These are phyloP conservation scores for Babesia ovata DNA, from an alignment of 169 alveolate genomes.

Conservation along the genomic window DNA sequence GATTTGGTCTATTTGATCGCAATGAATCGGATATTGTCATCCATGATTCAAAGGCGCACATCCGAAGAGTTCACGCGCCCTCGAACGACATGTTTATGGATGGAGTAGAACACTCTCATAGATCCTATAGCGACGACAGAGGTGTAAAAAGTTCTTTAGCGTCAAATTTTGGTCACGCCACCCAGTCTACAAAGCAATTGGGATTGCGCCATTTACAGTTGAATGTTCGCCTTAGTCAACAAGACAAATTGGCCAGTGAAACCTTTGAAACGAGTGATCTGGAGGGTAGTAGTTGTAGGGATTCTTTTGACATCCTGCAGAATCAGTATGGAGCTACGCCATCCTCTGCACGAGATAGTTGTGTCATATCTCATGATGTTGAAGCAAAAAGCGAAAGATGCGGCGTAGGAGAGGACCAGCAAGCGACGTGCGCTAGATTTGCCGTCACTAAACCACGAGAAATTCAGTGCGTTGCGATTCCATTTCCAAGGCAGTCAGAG, in stretches of 20 bases:
- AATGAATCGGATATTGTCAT: not conserved
- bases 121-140: not conserved
- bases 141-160: not conserved
- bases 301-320: not conserved
- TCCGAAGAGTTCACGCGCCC: not conserved
- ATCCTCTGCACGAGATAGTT: too few relatives aligned
- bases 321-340: not conserved
- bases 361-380: too few relatives aligned
- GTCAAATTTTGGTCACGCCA: not conserved
- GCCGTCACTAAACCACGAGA: too few relatives aligned
- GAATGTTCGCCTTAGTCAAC: slow-evolving; percentile 24
- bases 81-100: not conserved
- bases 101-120: slow-evolving; percentile 5
- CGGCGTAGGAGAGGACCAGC: too few relatives aligned
- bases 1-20: too few relatives aligned
- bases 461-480: too few relatives aligned
- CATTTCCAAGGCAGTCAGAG: too few relatives aligned
- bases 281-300: slow-evolving; percentile 2
- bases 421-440: too few relatives aligned
- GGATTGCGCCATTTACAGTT: not conserved
- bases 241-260: slow-evolving; percentile 8
- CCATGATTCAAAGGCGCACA: not conserved
- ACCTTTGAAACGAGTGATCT: slow-evolving; percentile 11
- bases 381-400: too few relatives aligned
- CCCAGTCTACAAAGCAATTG: not conserved